These are phyloP conservation scores for Bipolaris victoriae DNA, from an alignment of 2,329 filamentous ascomycete genomes.

Conservation along the genomic window DNA sequence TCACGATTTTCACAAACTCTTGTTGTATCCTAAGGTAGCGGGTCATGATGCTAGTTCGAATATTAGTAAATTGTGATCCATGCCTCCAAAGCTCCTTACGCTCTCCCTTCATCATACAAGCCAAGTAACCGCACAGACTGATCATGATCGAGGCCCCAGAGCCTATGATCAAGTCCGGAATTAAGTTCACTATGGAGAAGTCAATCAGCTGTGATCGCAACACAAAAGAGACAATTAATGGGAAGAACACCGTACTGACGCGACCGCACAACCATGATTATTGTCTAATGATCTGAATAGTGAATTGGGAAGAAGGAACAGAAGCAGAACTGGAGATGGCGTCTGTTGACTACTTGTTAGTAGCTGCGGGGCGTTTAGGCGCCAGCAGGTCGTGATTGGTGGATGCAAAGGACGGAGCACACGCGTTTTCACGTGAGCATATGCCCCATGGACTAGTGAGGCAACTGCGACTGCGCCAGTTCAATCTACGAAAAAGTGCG, in stretches of 20 bases:
- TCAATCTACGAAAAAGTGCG: no score
- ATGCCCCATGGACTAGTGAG: no score
- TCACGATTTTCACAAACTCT: not conserved
- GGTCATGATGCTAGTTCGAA: not conserved
- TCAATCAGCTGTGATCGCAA: not conserved
- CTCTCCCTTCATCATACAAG: conserved; percentile 7
- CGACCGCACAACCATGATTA: not conserved
- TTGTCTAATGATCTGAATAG: not conserved
- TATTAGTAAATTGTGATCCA: not conserved
- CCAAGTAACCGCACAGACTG: not conserved
- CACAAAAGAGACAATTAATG: not conserved
- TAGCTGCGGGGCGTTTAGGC: not conserved
- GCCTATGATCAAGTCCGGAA: not conserved
- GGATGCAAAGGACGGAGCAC: not conserved
- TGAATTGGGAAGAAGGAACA: not conserved
- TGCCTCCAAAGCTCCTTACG: not conserved
- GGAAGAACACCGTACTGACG: not conserved
- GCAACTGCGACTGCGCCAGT: no score
- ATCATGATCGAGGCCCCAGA: conserved; percentile 3
- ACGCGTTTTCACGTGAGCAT: conserved; percentile 3
- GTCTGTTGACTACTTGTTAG: not conserved
- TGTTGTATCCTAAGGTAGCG: not conserved
- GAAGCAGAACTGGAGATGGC: not conserved
- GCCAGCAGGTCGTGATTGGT: not conserved
- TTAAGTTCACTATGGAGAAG: not conserved